Evolutionary conservation across 1,139 yeast species (phyloP).

Genomic region (Arxiozyma telluris): DNA sequence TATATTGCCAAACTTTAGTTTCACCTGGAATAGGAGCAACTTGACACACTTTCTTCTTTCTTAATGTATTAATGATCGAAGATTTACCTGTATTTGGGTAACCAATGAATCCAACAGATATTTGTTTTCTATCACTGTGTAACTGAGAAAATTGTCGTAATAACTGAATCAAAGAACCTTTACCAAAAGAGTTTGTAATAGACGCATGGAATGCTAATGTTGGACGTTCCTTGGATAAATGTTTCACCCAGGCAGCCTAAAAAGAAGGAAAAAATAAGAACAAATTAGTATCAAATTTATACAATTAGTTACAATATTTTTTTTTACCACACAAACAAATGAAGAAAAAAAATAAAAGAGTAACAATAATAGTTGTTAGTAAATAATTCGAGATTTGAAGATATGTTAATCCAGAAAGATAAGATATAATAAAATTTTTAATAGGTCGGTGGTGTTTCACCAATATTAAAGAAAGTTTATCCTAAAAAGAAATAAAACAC

Average conservation of each 20-base stretch:
- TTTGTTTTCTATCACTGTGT: conserved; percentile 90
- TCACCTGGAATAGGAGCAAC: conserved; percentile 99
- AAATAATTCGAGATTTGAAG: too few species aligned
- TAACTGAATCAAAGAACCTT: conserved; percentile 88
- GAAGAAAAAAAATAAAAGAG: conserved; percentile 4
- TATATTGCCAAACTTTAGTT: conserved; percentile 98
- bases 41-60: conserved; percentile 90
- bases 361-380: conserved; percentile 3
- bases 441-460: too few species aligned
- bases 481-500: too few species aligned
- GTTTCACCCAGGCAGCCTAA: conserved; percentile 98
- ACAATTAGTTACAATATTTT: not conserved
- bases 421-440: too few species aligned
- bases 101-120: conserved; percentile 94
- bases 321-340: too few species aligned
- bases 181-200: conserved; percentile 93
- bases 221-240: conserved; percentile 82
- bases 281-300: too few species aligned
- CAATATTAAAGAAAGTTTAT: too few species aligned
- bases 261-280: conserved; percentile 1
- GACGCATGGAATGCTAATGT: conserved; percentile 98
- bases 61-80: conserved; percentile 83
- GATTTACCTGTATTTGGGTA: conserved; percentile 98
- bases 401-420: not conserved
- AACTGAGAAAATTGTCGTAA: conserved; percentile 85